Evolutionary conservation across 495 filamentous ascomycete genomes (phyloP), one percentile per base, ranked within the genome.

Genomic region (Tuber borchii): DNA sequence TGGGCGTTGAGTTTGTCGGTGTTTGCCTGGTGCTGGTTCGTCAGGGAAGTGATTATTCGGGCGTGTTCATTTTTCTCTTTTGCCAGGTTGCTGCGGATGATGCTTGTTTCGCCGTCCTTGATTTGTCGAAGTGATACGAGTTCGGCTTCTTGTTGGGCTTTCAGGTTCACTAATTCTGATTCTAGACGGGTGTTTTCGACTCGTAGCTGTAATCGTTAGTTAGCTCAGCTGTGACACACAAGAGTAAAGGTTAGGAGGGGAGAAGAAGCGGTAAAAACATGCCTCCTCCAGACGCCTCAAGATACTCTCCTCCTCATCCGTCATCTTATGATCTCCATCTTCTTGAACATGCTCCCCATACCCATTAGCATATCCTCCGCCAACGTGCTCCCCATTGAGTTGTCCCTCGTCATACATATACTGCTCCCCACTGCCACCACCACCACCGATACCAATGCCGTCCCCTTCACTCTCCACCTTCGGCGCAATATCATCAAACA

Each of bases 81-180:
- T 3, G 85, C 83, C 71, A 89, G 87, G 72, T 92, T 91, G 8
- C 88, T 87, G 10, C 91, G 89, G 43, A 92, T 86, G 17, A 92
- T 92, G 34, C 90, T 85, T 42, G 90, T 90, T 83, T 93, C 91
- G 2, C 91, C 91, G 17, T 86, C 81, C 82, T 90, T 91, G 20
- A 87, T 85, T 75, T 75, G 77, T 81, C 34, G 74, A 61, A 74
- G 78, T 72, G 69, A 77, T 45, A 39, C 12, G 20, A 44, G 51
- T 72, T 17, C 56, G 71, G 70, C 43, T 7, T 74, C 34, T 39
- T 44, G 43, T 16, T 78, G 65, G 20, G 71, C 56, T 75, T 81
- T 51, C 34, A 71, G 65, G 61, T 31, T 65, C 56, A 26, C 56
- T 34, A 65, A 26, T 17, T 65, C 56, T 17, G 56, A 65, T 65